These are phyloP conservation scores for Leucocoprinus leucothites DNA, from an alignment of 768 basidiomycete genomes.

Conservation along the genomic window DNA sequence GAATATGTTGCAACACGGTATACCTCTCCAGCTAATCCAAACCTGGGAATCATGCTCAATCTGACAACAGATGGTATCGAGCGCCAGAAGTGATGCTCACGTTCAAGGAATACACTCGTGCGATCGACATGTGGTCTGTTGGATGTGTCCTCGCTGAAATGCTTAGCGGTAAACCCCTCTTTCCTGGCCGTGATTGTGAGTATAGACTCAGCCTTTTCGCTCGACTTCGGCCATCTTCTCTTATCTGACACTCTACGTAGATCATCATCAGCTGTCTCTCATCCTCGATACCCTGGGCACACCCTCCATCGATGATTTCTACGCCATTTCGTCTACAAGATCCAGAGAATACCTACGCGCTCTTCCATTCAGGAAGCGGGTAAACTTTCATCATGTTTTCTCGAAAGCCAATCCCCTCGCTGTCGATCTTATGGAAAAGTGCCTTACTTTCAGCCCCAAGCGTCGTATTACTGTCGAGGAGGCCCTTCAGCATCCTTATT, in stretches of 20 bases:
- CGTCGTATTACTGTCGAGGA: slow-evolving; percentile 86
- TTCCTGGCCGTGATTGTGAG: slow-evolving; percentile 93
- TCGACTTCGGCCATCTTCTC: slow-evolving; percentile 7
- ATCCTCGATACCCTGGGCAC: slow-evolving; percentile 95
- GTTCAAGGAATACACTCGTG: slow-evolving; percentile 91
- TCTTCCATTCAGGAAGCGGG: slow-evolving; percentile 81
- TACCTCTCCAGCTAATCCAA: neutral
- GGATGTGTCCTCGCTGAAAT: slow-evolving; percentile 90
- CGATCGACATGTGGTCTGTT: slow-evolving; percentile 86
- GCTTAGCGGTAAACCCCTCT: slow-evolving; percentile 87
- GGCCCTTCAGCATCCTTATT: slow-evolving; percentile 86
- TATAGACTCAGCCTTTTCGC: slow-evolving; percentile 16
- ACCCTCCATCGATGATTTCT: slow-evolving; percentile 89
- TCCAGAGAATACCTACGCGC: slow-evolving; percentile 87
- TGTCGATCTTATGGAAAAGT: slow-evolving; percentile 75
- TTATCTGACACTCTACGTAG: slow-evolving; percentile 31
- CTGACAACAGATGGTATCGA: slow-evolving; percentile 79
- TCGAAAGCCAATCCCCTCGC: slow-evolving; percentile 73
- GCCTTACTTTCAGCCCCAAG: slow-evolving; percentile 82
- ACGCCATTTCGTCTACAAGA: slow-evolving; percentile 79
- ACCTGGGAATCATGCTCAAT: neutral
- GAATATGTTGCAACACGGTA: slow-evolving; percentile 96
- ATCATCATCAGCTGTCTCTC: slow-evolving; percentile 90
- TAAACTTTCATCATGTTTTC: slow-evolving; percentile 66
- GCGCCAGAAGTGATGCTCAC: slow-evolving; percentile 99